A percentile compares a stretch with the other conserved stretches of the same genome.
Evolutionary conservation across 257 asterid genomes (phyloP).

Genomic region (Catharanthus roseus): DNA sequence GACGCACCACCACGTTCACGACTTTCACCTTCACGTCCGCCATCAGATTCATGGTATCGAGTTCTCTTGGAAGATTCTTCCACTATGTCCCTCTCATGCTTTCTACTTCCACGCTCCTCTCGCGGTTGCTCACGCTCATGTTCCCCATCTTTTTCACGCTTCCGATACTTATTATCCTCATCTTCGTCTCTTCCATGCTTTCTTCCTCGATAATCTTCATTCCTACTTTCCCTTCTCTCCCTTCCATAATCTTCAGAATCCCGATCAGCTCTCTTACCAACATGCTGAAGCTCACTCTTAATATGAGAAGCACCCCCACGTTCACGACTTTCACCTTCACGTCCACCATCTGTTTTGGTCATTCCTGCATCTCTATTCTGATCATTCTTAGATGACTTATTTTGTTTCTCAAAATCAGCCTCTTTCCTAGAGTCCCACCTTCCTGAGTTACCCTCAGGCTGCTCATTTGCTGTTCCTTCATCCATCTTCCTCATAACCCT

Average conservation of each 20-base stretch:
- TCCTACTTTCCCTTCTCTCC: conserved; percentile 41
- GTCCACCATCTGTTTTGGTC: conserved; percentile 20
- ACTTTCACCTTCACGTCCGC: conserved; percentile 22
- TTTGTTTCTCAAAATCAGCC: conserved; percentile 18
- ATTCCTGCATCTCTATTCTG: conserved; percentile 23
- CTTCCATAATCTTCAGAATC: conserved; percentile 35
- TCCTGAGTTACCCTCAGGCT: conserved; percentile 37
- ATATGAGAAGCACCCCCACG: conserved; percentile 10
- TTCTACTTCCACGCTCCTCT: conserved; percentile 34
- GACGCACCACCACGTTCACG: conserved; percentile 12
- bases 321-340: conserved; percentile 20
- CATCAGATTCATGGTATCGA: conserved; percentile 55
- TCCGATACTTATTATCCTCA: conserved; percentile 30
- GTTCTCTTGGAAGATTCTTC: conserved; percentile 43
- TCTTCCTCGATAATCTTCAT: conserved; percentile 41
- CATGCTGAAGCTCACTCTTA: conserved; percentile 8
- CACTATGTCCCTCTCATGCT: conserved; percentile 44
- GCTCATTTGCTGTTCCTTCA: conserved; percentile 30
- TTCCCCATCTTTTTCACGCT: conserved; percentile 35
- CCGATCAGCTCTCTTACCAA: conserved; percentile 20
- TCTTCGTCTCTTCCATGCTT: conserved; percentile 52
- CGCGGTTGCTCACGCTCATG: conserved; percentile 21
- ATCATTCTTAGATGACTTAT: conserved; percentile 26
- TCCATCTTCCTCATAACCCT: conserved; percentile 40
- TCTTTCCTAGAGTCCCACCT: conserved; percentile 35